Percentiles rank a stretch among this genome's conserved stretches.
These are phyloP conservation scores for Salvia splendens DNA, from an alignment of 257 asterid species.

Conservation along the genomic window DNA sequence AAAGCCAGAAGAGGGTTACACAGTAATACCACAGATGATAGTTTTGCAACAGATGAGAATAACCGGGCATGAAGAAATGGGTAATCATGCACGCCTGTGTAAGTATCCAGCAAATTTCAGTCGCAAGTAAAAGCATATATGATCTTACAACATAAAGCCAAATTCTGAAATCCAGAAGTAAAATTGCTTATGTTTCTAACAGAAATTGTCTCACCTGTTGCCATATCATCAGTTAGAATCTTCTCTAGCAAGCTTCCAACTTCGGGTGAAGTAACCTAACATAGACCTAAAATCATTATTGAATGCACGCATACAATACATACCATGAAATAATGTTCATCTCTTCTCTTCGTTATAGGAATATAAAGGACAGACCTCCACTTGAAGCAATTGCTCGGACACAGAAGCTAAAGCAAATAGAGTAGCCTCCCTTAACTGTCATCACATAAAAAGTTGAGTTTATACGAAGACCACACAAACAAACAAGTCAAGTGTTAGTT, in stretches of 20 bases:
- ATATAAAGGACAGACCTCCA: slow-evolving; percentile 57
- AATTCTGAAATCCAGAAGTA: slow-evolving; percentile 11
- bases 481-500: slow-evolving; percentile 1
- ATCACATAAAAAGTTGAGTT: slow-evolving; percentile 29
- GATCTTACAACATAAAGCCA: slow-evolving; percentile 22
- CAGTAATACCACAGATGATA: slow-evolving; percentile 68
- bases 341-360: slow-evolving; percentile 1
- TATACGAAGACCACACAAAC: slow-evolving; percentile 21
- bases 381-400: slow-evolving; percentile 81
- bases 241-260: slow-evolving; percentile 69
- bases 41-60: slow-evolving; percentile 83
- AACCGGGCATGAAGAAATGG: slow-evolving; percentile 94
- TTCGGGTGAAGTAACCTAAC: slow-evolving; percentile 62
- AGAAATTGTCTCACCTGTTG: slow-evolving; percentile 56
- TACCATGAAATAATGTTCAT: slow-evolving; percentile 22
- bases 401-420: slow-evolving; percentile 84
- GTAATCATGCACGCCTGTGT: slow-evolving; percentile 68
- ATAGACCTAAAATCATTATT: slow-evolving; percentile 26
- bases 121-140: slow-evolving; percentile 20
- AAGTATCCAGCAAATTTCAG: slow-evolving; percentile 29
- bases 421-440: slow-evolving; percentile 91
- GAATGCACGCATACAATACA: slow-evolving; percentile 12
- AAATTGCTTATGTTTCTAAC: slow-evolving; percentile 19
- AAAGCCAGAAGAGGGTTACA: slow-evolving; percentile 27
- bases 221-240: slow-evolving; percentile 74